Conservation (phyloP, 352 stramenopile genomes). For the Globisporangium megalacanthum region DNA sequence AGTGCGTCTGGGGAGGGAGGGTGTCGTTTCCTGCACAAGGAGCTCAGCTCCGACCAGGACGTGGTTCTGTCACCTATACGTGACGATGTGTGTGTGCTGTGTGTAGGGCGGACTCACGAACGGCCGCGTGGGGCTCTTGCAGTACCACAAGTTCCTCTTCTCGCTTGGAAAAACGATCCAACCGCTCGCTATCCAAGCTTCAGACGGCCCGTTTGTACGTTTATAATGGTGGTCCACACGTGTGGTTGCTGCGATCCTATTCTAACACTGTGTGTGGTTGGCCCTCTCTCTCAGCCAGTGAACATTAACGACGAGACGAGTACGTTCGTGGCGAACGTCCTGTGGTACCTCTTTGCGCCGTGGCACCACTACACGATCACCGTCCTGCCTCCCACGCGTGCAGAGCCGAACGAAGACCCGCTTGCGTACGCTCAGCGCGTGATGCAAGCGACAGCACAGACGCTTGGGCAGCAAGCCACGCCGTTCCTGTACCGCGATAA, state of each 20-base stretch:
- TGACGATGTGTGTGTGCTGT: too few species aligned
- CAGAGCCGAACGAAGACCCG: constrained; percentile 32
- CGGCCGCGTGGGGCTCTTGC: constrained; percentile 48
- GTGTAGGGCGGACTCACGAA: constrained; percentile 53
- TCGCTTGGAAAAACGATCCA: constrained; percentile 58
- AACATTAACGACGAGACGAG: constrained; percentile 80
- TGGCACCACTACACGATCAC: constrained; percentile 69
- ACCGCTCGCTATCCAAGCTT: constrained; percentile 52
- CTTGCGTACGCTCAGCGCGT: constrained; percentile 54
- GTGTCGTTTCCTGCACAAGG: too few species aligned
- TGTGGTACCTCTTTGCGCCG: constrained; percentile 67
- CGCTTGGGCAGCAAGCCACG: constrained; percentile 44
- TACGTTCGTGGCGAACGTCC: constrained; percentile 65
- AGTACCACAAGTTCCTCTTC: constrained; percentile 82
- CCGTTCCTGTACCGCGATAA: constrained; percentile 75
- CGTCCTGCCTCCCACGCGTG: constrained; percentile 35
- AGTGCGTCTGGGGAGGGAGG: too few species aligned
- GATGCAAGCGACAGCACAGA: constrained; percentile 47
- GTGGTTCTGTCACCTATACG: too few species aligned
- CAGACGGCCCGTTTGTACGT: constrained; percentile 64
- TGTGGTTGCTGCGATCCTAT: too few species aligned
- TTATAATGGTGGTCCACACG: too few species aligned
- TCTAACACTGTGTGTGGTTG: neutral
- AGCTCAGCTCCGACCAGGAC: too few species aligned
- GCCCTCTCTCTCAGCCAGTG: constrained; percentile 27